phyloP scores from a whole-genome alignment of 441 rosid species.

The Jatropha podagrica region DNA sequence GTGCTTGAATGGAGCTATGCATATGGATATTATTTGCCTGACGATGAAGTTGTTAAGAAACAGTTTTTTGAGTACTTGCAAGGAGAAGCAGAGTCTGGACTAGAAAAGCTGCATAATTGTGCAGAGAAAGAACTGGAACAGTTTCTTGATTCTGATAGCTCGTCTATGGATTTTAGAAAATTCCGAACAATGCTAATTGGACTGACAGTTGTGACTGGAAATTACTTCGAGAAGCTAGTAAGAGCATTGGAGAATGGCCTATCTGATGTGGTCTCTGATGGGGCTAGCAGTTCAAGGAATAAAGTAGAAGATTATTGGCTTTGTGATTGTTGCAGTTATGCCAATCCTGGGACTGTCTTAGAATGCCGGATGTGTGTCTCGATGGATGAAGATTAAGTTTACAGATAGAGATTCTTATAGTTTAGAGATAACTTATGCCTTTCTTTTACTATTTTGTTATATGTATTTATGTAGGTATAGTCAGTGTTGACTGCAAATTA shows the following conservation, averaged over 20 bases:
- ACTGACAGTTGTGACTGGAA: slow-evolving; percentile 31
- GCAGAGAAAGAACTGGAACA: slow-evolving; percentile 37
- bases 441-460: background rate
- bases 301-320: slow-evolving; percentile 11
- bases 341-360: background rate
- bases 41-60: slow-evolving; percentile 29
- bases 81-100: slow-evolving; percentile 43
- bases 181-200: slow-evolving; percentile 34
- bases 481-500: background rate
- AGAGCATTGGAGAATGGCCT: slow-evolving; percentile 31
- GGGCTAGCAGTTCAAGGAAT: slow-evolving; percentile 8
- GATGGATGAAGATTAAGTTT: background rate
- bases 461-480: background rate
- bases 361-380: slow-evolving; percentile 17
- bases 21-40: slow-evolving; percentile 65
- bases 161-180: slow-evolving; percentile 28
- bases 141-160: slow-evolving; percentile 22
- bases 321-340: slow-evolving; percentile 18
- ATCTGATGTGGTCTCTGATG: slow-evolving; percentile 20
- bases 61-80: slow-evolving; percentile 45
- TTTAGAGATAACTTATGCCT: background rate
- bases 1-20: slow-evolving; percentile 79
- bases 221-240: slow-evolving; percentile 31
- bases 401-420: background rate
- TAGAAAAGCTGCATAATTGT: slow-evolving; percentile 44